Conservation (phyloP, 371 early-diverging fungal genomes). For the Haplosporangium sp. region DNA sequence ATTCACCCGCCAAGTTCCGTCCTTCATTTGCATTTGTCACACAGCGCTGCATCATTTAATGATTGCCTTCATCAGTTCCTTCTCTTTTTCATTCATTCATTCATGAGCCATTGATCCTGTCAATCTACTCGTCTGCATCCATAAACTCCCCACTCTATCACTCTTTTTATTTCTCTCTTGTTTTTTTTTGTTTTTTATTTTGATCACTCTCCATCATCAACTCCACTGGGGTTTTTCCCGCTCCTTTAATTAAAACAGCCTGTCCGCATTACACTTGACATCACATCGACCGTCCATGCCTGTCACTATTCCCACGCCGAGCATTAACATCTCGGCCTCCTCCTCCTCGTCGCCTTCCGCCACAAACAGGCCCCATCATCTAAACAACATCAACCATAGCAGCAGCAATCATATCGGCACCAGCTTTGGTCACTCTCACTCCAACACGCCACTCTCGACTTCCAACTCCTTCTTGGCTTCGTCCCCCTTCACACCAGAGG, state of each 20-base stretch:
- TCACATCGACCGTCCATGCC: constrained; percentile 24
- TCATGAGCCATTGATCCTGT: neutral
- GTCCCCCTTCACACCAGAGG: constrained; percentile 41
- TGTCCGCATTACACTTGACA: neutral
- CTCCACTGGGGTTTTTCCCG: neutral
- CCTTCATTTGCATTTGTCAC: no score
- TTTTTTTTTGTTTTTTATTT: neutral
- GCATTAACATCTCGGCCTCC: constrained; percentile 46
- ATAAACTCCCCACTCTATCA: constrained; percentile 3
- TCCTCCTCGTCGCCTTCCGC: constrained; percentile 4
- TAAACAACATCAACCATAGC: constrained; percentile 4
- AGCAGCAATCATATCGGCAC: constrained; percentile 1
- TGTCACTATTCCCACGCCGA: constrained; percentile 44
- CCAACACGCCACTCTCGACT: constrained; percentile 19
- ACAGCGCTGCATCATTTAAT: no score
- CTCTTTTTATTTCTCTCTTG: constrained; percentile 3
- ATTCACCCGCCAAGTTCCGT: no score
- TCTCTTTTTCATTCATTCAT: no score
- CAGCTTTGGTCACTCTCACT: constrained; percentile 12
- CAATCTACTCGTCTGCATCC: neutral
- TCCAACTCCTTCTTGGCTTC: constrained; percentile 29
- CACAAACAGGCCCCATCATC: neutral
- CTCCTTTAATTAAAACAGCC: neutral
- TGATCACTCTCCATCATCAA: neutral
- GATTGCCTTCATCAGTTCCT: no score